Conservation (phyloP, 1,139 yeast species). For the Hyphopichia wangnamkhiaoensis region DNA sequence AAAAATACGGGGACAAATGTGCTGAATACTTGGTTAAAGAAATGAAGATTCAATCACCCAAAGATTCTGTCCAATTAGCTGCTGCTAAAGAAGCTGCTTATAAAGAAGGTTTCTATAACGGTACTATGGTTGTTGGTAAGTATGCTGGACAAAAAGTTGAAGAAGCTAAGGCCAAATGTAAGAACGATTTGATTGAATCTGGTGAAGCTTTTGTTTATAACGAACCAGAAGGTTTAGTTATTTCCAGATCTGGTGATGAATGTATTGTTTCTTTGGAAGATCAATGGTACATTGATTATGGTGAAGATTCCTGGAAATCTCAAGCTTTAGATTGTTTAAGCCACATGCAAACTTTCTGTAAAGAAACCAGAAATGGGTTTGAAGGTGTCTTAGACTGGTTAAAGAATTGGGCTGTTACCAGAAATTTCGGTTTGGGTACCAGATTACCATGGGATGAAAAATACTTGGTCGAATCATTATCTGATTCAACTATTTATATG, state of each 20-base stretch:
- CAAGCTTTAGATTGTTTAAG: conserved; percentile 81
- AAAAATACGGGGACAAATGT: conserved; percentile 83
- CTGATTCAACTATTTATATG: conserved; percentile 96
- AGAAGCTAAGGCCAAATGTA: conserved; percentile 84
- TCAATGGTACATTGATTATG: conserved; percentile 98
- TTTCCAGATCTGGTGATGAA: conserved; percentile 95
- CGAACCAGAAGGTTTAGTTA: conserved; percentile 89
- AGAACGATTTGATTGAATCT: conserved; percentile 72
- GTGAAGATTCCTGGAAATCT: conserved; percentile 91
- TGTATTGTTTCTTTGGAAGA: conserved; percentile 97
- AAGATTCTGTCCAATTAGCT: conserved; percentile 83
- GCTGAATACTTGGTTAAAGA: conserved; percentile 86
- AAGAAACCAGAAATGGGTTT: conserved; percentile 89
- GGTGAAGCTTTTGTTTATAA: conserved; percentile 87
- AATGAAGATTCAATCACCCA: conserved; percentile 91
- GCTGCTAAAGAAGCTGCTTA: conserved; percentile 93
- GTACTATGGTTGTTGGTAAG: conserved; percentile 76
- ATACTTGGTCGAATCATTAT: conserved; percentile 89
- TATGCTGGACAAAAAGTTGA: conserved; percentile 91
- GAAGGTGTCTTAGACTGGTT: conserved; percentile 97
- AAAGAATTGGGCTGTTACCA: conserved; percentile 97
- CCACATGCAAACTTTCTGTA: conserved; percentile 73
- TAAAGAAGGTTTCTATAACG: conserved; percentile 95
- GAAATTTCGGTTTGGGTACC: conserved; percentile 96
- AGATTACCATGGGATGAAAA: conserved; percentile 96